phyloP scores from a whole-genome alignment of 345 rosid species.

The Theobroma cacao region DNA sequence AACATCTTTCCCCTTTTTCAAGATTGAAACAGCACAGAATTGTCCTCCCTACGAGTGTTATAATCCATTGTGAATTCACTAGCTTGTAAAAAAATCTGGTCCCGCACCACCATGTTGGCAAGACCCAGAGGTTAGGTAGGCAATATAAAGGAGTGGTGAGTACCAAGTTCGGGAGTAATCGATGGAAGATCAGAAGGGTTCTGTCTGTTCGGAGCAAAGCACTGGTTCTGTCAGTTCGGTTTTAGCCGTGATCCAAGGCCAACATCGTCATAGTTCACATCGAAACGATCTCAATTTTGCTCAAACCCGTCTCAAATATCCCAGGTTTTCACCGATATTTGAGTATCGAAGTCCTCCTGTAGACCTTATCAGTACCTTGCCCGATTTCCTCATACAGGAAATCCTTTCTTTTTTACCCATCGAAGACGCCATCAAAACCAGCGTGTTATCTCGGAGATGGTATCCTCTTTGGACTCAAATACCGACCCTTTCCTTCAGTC shows the following conservation, averaged over 20 bases:
- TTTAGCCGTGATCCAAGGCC: background rate
- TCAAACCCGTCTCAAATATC: background rate
- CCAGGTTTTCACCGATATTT: background rate
- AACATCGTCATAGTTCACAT: background rate
- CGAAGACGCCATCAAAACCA: slow-evolving; percentile 9
- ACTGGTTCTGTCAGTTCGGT: background rate
- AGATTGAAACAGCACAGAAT: background rate
- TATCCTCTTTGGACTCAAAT: slow-evolving; percentile 9
- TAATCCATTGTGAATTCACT: no score
- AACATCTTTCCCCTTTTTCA: background rate
- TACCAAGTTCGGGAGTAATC: background rate
- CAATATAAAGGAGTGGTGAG: no score
- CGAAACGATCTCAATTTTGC: background rate
- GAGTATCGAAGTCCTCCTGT: background rate
- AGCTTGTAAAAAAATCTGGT: no score
- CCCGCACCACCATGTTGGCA: no score
- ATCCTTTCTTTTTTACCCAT: slow-evolving; percentile 10
- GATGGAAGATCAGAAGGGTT: background rate
- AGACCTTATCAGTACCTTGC: slow-evolving; percentile 14
- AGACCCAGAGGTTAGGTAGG: no score
- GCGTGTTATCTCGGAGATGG: slow-evolving; percentile 14
- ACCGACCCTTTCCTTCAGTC: slow-evolving; percentile 4
- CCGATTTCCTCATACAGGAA: slow-evolving; percentile 10
- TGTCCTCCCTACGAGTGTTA: background rate
- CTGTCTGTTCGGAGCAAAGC: background rate